Percentiles rank a stretch among this genome's conserved stretches.
These are phyloP conservation scores for Trypanosoma vivax DNA, from an alignment of 208 protist genomes.

Conservation along the genomic window DNA sequence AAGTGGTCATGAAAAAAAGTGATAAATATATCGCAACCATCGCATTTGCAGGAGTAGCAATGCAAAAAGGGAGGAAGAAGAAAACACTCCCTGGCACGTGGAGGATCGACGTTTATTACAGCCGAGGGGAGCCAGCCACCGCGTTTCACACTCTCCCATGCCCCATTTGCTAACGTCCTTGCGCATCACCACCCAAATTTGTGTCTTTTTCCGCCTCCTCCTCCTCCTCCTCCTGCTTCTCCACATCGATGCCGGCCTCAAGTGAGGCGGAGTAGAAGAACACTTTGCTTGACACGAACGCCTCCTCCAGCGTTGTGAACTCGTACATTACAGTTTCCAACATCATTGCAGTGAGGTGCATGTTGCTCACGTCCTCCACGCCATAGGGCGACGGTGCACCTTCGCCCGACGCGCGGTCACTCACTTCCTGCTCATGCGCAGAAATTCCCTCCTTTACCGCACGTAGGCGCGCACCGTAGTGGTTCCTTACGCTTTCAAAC, in stretches of 20 bases:
- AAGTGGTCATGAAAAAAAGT: too few relatives aligned
- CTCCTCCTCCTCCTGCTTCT: slow-evolving; percentile 7
- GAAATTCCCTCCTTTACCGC: slow-evolving; percentile 24
- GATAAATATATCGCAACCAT: too few relatives aligned
- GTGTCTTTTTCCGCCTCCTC: slow-evolving; percentile 14
- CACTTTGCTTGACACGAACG: slow-evolving; percentile 60
- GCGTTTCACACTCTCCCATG: too few relatives aligned
- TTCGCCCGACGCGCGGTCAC: not conserved
- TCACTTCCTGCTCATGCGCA: slow-evolving; percentile 13
- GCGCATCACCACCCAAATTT: slow-evolving; percentile 6
- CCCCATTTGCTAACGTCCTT: not conserved
- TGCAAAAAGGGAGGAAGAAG: too few relatives aligned
- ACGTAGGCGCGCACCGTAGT: slow-evolving; percentile 25
- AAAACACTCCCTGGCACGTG: too few relatives aligned
- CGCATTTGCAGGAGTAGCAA: too few relatives aligned
- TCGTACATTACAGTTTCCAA: slow-evolving; percentile 45
- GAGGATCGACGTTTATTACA: too few relatives aligned
- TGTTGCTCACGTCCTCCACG: slow-evolving; percentile 41
- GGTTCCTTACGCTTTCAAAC: slow-evolving; percentile 75
- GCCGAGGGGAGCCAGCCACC: not conserved
- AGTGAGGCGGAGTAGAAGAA: slow-evolving; percentile 39
- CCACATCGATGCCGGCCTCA: not conserved
- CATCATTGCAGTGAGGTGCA: slow-evolving; percentile 61
- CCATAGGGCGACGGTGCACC: slow-evolving; percentile 15
- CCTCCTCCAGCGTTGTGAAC: slow-evolving; percentile 53